A percentile compares a stretch with the other conserved stretches of the same genome.
Conservation (phyloP, 345 rosid genomes). For the Eucalyptus dawsonii region DNA sequence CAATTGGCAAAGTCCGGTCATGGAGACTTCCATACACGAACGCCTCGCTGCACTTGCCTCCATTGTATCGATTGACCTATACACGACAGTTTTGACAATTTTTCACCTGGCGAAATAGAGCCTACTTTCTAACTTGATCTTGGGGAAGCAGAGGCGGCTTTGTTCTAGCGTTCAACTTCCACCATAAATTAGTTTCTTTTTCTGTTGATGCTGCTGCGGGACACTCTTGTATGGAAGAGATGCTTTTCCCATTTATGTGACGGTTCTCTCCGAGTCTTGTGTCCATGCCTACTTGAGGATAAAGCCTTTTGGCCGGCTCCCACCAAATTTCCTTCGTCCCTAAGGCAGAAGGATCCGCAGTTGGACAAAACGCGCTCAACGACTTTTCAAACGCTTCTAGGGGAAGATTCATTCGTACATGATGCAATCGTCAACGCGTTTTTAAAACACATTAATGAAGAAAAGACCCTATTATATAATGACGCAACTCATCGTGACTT, state of each 20-base stretch:
- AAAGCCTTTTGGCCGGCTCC: background rate
- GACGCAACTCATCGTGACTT: background rate
- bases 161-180: background rate
- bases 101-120: background rate
- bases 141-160: background rate
- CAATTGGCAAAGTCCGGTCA: background rate
- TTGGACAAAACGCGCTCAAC: background rate
- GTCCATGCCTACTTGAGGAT: background rate
- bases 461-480: background rate
- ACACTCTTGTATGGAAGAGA: background rate
- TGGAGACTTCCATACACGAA: background rate
- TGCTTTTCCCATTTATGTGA: background rate
- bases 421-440: background rate
- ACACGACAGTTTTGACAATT: background rate
- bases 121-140: background rate
- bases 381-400: background rate
- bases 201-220: background rate
- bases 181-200: background rate
- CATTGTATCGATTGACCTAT: background rate
- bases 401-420: background rate
- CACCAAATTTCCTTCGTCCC: background rate
- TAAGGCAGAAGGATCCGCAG: background rate
- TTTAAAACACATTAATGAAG: background rate
- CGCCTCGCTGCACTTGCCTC: background rate
- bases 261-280: background rate